Base-by-base conservation (phyloP, 176 grass and related monocot genomes). In the Rhynchospora breviuscula region DNA sequence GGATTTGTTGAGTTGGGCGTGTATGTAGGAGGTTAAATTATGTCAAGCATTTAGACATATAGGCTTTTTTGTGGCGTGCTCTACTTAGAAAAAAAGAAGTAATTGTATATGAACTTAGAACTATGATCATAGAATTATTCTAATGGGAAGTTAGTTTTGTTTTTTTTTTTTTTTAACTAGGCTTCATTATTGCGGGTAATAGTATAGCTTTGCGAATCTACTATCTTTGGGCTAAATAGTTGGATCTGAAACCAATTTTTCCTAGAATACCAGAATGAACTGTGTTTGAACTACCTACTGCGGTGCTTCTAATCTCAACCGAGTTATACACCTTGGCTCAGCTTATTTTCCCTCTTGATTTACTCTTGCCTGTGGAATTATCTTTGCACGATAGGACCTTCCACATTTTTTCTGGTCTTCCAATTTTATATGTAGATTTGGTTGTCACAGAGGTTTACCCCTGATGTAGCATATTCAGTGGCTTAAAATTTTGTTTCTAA, bases 61-160 rank as follows among this genome's bases (percentile, higher is more conserved):
- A 82, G 63, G 35, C 59, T 22, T 10, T 49, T 61, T 63, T 67
- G 45, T 82, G 80, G 33, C 47, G 80, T 15, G 12, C 21, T 82
- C 46, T 52, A 82, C 80, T 48, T 57, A 56, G 51, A 25, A 10
- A 53, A 57, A 78, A 33, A 52, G n/a, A 75, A 75, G 26, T 52
- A 82, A 82, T 35, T 82, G 80, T 82, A 67, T 66, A 82, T 82
- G 62, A 66, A 82, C 80, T 64, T 63, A 78, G 73, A 57, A 57
- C 51, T 78, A 56, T 77, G 23, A 40, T 15, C 51, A 54, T 57
- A 56, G 73, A 56, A 13, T 78, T 78, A 77, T 52, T 52, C 1
- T 52, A 62, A 23, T 56, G 49, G 47, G 48, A 77, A 33, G 13
- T 57, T 17, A 33, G 23, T 57, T 17, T 6, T 56, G 48, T 54